Evolutionary conservation across 1,284 basidiomycete species (phyloP), one percentile per base, ranked within the genome.

Genomic region (Mycena sp.): DNA sequence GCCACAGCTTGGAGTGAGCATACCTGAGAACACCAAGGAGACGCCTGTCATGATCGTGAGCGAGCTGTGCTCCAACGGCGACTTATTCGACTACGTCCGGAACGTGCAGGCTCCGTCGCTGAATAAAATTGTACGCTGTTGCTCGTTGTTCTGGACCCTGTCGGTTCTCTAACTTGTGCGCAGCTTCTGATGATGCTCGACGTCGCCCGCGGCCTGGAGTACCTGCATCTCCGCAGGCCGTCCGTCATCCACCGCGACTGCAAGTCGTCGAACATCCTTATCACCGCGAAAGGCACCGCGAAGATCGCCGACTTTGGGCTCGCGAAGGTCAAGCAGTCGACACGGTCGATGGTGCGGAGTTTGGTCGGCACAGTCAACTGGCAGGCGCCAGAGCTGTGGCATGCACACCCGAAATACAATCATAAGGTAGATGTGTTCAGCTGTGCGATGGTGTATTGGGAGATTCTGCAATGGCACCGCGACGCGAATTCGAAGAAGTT

Each of bases 401-500:
- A 93, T 68, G 89, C 98, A 1, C 92, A 95, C 74, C 97, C 97
- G 9, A 92, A 97, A 74, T 99, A 99, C 79, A 98, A 99, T 76
- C 94, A 98, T 76, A 99, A 99, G 78, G 98, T 98, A 19, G 97
- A 99, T 76, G 96, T 99, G n/a, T 99, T 98, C 80, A 96, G 94
- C 1, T 95, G 93, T 67, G 97, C 89, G 0, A 92, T 98, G 87
- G 98, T 99, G 19, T 99, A 90, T 73, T 99, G 97, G 97, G 97
- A 99, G 80, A 95, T 95, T 83, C 84, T 99, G 23, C 95, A 97
- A 75, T 97, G 95, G 94, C 91, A 96, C 77, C 88, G 87, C 64
- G 61, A 65, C 50, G n/a, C n/a, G n/a, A n/a, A n/a, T n/a, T n/a
- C n/a, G n/a, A 95, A 97, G 84, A 95, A 94, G 77, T 99, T 95